phyloP scores from a whole-genome alignment of 352 stramenopile species.

The Aphanomyces cochlioides region DNA sequence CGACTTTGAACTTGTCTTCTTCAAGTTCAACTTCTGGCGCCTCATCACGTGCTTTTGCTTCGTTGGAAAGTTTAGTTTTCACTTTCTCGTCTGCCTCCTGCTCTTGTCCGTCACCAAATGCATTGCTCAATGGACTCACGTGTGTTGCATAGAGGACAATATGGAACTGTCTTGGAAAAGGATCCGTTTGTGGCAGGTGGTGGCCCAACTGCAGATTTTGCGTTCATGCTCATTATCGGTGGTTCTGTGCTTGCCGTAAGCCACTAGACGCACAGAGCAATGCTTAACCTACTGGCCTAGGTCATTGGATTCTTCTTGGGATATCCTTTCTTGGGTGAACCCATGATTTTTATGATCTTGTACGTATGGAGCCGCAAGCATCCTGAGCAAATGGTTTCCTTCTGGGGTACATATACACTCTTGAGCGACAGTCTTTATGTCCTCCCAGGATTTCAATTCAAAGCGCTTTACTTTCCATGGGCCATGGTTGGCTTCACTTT shows the following conservation, averaged over 20 bases:
- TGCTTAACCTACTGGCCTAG: slow-evolving; percentile 32
- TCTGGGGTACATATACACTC: slow-evolving; percentile 55
- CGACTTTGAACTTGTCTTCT: slow-evolving; percentile 81
- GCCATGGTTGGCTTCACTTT: slow-evolving; percentile 86
- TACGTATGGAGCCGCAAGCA: slow-evolving; percentile 89
- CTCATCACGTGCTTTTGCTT: slow-evolving; percentile 87
- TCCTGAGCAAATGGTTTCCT: slow-evolving; percentile 68
- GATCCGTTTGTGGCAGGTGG: slow-evolving; percentile 80
- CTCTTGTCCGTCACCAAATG: slow-evolving; percentile 55
- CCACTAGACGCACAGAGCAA: no score
- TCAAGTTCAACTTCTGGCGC: slow-evolving; percentile 86
- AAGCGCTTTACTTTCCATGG: slow-evolving; percentile 86
- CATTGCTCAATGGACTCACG: not conserved
- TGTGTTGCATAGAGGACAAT: slow-evolving; percentile 19
- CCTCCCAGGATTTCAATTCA: slow-evolving; percentile 70
- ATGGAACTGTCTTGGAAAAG: slow-evolving; percentile 55
- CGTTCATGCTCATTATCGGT: slow-evolving; percentile 87
- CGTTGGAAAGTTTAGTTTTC: slow-evolving; percentile 83
- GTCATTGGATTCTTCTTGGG: slow-evolving; percentile 80
- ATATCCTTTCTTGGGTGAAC: slow-evolving; percentile 75
- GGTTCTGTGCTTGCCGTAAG: slow-evolving; percentile 67
- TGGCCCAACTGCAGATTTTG: slow-evolving; percentile 80
- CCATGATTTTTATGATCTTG: slow-evolving; percentile 88
- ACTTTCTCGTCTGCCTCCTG: slow-evolving; percentile 89
- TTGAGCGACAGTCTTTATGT: not conserved